These are phyloP conservation scores for Penicillium egyptiacum DNA, from an alignment of 495 filamentous ascomycete genomes.

Conservation along the genomic window DNA sequence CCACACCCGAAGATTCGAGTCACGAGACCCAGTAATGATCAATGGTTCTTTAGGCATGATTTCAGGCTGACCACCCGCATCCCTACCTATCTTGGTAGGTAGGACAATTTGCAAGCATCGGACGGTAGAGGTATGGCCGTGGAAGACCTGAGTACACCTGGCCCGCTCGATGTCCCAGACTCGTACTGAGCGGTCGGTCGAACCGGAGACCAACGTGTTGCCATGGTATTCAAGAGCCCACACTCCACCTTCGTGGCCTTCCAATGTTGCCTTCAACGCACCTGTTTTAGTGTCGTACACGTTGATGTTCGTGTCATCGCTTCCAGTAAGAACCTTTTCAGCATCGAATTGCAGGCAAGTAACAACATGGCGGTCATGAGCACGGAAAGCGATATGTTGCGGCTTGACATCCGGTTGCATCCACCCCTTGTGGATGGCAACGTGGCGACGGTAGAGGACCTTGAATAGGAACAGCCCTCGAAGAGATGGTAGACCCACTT, in stretches of 20 bases:
- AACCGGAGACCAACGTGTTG: constrained; percentile 92
- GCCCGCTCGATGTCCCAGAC: constrained; percentile 97
- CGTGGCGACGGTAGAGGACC: constrained; percentile 88
- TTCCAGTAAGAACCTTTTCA: constrained; percentile 96
- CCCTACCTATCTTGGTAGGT: constrained; percentile 73
- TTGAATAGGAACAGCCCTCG: constrained; percentile 90
- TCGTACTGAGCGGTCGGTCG: constrained; percentile 91
- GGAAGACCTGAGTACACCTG: constrained; percentile 89
- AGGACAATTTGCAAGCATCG: constrained; percentile 93
- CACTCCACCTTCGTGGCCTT: constrained; percentile 94
- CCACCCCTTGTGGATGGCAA: constrained; percentile 87
- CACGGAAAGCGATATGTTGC: constrained; percentile 92
- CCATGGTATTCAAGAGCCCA: constrained; percentile 98
- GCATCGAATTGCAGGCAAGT: constrained; percentile 97
- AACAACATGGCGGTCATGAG: constrained; percentile 93
- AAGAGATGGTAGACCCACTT: constrained; percentile 73
- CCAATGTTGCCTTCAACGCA: constrained; percentile 73
- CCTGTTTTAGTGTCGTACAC: constrained; percentile 98
- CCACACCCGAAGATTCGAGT: constrained; percentile 94
- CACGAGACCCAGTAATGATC: constrained; percentile 96
- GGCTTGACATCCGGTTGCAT: constrained; percentile 81
- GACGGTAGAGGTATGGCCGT: constrained; percentile 96
- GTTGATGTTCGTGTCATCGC: constrained; percentile 96
- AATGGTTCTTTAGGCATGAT: constrained; percentile 90
- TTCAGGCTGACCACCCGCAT: constrained; percentile 68